A percentile compares a stretch with the other conserved stretches of the same genome.
These are phyloP conservation scores for Yamadazyma buinensis DNA, from an alignment of 1,139 yeast species.

Conservation along the genomic window DNA sequence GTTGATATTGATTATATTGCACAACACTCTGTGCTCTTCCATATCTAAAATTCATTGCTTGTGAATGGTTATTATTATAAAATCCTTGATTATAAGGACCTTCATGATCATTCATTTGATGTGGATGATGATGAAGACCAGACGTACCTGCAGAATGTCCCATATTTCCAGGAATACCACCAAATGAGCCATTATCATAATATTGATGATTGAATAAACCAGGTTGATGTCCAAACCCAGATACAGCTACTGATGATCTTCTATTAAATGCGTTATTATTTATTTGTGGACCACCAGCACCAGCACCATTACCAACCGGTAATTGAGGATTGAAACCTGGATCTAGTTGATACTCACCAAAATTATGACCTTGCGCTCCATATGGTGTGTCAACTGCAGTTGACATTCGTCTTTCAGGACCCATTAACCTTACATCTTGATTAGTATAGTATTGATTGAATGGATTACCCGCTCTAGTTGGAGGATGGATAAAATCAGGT, in stretches of 20 bases:
- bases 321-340: conserved; percentile 10
- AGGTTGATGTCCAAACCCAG: conserved; percentile 11
- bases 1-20: conserved; percentile 38
- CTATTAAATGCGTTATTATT: conserved; percentile 15
- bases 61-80: not conserved
- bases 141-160: not conserved
- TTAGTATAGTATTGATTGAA: conserved; percentile 43
- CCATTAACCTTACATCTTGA: conserved; percentile 29
- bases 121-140: not conserved
- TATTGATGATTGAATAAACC: not conserved
- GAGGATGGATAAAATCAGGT: conserved; percentile 40
- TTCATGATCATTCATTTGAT: not conserved
- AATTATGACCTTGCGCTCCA: not conserved
- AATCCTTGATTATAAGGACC: not conserved
- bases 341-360: conserved; percentile 9
- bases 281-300: conserved; percentile 1
- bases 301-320: conserved; percentile 6
- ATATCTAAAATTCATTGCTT: conserved; percentile 4
- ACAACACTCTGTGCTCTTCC: conserved; percentile 35
- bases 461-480: conserved; percentile 47
- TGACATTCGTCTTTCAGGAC: conserved; percentile 40
- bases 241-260: conserved; percentile 39
- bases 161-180: not conserved
- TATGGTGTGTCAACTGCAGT: conserved; percentile 34
- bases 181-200: not conserved